Evolutionary conservation across 2,329 filamentous ascomycete genomes (phyloP), one percentile per base, ranked within the genome.

Genomic region (Purpureocillium takamizusanense): DNA sequence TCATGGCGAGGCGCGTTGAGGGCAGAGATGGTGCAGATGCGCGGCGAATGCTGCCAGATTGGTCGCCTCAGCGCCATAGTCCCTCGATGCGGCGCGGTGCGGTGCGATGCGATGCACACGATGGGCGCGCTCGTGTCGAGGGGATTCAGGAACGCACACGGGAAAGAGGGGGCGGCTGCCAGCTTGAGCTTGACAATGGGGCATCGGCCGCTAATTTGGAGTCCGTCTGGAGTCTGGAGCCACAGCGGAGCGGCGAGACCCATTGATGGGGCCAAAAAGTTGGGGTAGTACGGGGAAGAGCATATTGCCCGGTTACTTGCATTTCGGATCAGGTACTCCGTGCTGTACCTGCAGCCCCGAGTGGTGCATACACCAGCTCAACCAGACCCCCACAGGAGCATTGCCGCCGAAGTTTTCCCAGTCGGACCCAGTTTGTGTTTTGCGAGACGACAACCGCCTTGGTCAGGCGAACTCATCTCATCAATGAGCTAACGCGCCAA

Each of bases 51-150:
- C 37, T 49, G 46, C 44, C 40, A 42, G 36, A 51, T 39, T 31
- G 46, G 43, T 41, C 52, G 52, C 50, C 52, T 48, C 39, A 47
- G 43, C 40, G 53, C 45, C 59, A 62, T 62, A 41, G 45, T 46
- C 34, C 34, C 15, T 17, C n/a, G 13, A 21, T 18, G 29, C n/a
- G n/a, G n/a, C n/a, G n/a, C n/a, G n/a, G n/a, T n/a, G n/a, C n/a
- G n/a, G n/a, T n/a, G n/a, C n/a, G n/a, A n/a, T n/a, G n/a, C n/a
- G n/a, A n/a, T n/a, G n/a, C n/a, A n/a, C n/a, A n/a, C n/a, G n/a
- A n/a, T n/a, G n/a, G n/a, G n/a, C n/a, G n/a, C n/a, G n/a, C n/a
- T n/a, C n/a, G n/a, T n/a, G n/a, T n/a, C n/a, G n/a, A n/a, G n/a
- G n/a, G n/a, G 28, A 14, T 31, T 18, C 27, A 36, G 34, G 21